phyloP scores from a whole-genome alignment of 169 alveolate species.

The Babesia ovata region DNA sequence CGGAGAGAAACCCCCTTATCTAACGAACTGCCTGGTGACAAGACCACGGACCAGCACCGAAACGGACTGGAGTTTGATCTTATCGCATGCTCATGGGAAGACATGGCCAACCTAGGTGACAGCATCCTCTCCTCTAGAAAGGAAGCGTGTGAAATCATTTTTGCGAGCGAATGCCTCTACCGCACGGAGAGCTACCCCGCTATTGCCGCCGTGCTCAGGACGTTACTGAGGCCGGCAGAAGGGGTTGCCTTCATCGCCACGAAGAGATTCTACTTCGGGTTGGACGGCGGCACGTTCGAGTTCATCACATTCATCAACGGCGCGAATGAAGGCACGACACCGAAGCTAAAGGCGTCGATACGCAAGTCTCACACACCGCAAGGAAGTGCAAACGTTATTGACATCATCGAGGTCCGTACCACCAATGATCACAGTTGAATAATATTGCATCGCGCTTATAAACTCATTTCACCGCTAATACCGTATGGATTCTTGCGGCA shows the following conservation, averaged over 20 bases:
- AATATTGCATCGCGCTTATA: no score
- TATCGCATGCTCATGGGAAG: slow-evolving; percentile 33
- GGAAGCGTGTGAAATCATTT: slow-evolving; percentile 21
- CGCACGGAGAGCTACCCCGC: slow-evolving; percentile 49
- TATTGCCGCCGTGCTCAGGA: slow-evolving; percentile 25
- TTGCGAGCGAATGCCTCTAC: slow-evolving; percentile 63
- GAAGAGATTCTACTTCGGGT: slow-evolving; percentile 63
- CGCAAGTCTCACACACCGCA: slow-evolving; percentile 20
- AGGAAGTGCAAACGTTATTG: slow-evolving; percentile 54
- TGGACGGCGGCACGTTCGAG: slow-evolving; percentile 66
- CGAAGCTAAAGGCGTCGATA: slow-evolving; percentile 27
- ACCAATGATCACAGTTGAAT: no score
- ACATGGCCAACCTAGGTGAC: slow-evolving; percentile 4
- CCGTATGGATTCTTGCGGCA: no score
- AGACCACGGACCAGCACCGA: no score
- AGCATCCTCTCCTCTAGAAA: background rate
- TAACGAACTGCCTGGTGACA: no score
- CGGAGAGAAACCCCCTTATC: no score
- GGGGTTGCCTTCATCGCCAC: slow-evolving; percentile 70
- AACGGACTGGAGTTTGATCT: background rate
- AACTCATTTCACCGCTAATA: no score
- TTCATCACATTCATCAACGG: slow-evolving; percentile 26
- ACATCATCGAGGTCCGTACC: slow-evolving; percentile 13
- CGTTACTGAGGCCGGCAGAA: slow-evolving; percentile 11
- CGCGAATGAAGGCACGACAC: background rate